Conservation (phyloP, 139 green algal species). For the Chlorella sp. region DNA sequence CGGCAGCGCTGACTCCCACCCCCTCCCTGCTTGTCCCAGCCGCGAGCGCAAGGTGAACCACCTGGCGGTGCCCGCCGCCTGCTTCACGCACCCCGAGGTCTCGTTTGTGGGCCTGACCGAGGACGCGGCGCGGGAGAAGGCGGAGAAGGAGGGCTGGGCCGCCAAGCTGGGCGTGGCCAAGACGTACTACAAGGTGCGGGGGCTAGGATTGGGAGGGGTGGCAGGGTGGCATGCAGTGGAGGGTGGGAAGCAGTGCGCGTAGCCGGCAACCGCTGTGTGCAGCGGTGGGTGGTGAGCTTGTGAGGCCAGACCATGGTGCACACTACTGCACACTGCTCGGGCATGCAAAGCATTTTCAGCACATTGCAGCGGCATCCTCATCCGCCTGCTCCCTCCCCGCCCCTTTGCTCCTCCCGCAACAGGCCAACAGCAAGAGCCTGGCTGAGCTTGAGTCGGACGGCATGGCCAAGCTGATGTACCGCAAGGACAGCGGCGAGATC, state of each 20-base stretch:
- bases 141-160: constrained; percentile 87
- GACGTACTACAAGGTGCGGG: constrained; percentile 95
- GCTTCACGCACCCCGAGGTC: constrained; percentile 99
- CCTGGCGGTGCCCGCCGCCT: constrained; percentile 87
- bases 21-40: no score
- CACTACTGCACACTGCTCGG: no score
- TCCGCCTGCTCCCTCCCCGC: no score
- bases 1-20: no score
- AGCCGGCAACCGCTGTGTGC: no score
- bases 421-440: constrained; percentile 95
- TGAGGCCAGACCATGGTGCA: no score
- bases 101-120: constrained; percentile 96
- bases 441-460: constrained; percentile 98
- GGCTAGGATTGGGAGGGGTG: neutral
- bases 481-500: constrained; percentile 96
- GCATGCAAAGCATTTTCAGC: no score
- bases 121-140: constrained; percentile 89
- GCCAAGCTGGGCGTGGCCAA: constrained; percentile 88
- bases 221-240: no score
- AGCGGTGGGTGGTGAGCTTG: no score
- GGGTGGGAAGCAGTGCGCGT: no score
- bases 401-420: neutral
- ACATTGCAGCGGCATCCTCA: neutral
- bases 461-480: constrained; percentile 98
- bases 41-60: no score